These are phyloP conservation scores for Raphanus sativus DNA, from an alignment of 345 rosid species.

Conservation along the genomic window DNA sequence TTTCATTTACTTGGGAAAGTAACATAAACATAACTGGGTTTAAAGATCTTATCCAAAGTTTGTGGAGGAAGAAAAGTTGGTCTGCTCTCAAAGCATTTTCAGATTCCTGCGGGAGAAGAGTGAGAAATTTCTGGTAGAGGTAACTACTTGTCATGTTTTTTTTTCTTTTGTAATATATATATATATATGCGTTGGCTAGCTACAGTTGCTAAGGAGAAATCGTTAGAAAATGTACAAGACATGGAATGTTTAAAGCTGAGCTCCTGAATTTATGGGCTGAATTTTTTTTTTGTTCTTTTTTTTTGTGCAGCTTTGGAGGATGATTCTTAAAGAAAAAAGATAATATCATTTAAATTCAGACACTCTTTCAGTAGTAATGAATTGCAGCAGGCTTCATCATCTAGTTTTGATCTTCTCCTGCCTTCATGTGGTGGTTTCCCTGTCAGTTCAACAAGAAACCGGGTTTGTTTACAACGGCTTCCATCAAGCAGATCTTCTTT, in stretches of 20 bases:
- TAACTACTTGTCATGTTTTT: not conserved
- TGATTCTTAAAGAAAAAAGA: not conserved
- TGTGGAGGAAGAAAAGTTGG: not conserved
- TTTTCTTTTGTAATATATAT: not conserved
- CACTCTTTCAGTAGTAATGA: not conserved
- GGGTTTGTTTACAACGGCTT: slow-evolving; percentile 49
- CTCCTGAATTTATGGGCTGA: not conserved
- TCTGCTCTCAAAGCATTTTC: not conserved
- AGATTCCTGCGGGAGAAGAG: not conserved
- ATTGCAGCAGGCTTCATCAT: not conserved
- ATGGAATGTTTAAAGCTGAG: not conserved
- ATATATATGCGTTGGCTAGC: not conserved
- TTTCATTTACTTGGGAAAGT: not conserved
- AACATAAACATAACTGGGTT: not conserved
- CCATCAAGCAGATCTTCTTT: slow-evolving; percentile 26
- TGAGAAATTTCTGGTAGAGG: not conserved
- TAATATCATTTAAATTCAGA: not conserved
- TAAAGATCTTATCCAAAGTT: not conserved
- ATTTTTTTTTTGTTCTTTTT: not conserved
- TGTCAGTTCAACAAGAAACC: slow-evolving; percentile 27
- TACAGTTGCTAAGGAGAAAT: not conserved
- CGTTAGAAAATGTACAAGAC: too few relatives aligned
- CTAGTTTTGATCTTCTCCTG: slow-evolving; percentile 15
- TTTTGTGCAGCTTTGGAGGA: not conserved
- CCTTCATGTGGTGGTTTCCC: slow-evolving; percentile 2